A percentile compares a stretch with the other conserved stretches of the same genome.
phyloP scores from a whole-genome alignment of 179 eudicot species.

The Beta macrorhiza region DNA sequence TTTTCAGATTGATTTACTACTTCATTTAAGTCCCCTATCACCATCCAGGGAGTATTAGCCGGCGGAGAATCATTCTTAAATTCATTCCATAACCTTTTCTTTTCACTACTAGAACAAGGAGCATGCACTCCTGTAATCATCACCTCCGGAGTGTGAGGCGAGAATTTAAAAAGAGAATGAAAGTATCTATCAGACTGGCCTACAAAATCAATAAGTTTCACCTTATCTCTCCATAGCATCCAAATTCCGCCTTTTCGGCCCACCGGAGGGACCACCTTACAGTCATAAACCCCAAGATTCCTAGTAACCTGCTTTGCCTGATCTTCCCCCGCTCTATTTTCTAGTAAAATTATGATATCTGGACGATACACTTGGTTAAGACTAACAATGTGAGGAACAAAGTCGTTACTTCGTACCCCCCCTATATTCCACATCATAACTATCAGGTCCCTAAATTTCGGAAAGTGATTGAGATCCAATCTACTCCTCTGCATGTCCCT shows the following conservation, averaged over 20 bases:
- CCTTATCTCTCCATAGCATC: background rate
- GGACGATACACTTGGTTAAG: too few species aligned
- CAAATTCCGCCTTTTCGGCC: background rate
- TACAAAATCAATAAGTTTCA: background rate
- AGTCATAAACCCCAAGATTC: background rate
- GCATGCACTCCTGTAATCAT: background rate
- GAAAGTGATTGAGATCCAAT: too few species aligned
- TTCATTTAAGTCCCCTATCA: background rate
- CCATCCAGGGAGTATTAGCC: background rate
- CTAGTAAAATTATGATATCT: too few species aligned
- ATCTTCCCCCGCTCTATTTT: too few species aligned
- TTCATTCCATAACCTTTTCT: background rate
- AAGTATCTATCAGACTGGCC: rapidly evolving
- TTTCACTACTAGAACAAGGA: rapidly evolving
- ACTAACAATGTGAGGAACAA: too few species aligned
- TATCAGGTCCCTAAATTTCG: too few species aligned
- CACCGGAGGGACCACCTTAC: background rate
- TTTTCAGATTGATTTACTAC: background rate
- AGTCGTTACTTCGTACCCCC: too few species aligned
- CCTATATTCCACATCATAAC: too few species aligned
- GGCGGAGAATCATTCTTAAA: background rate
- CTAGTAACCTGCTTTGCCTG: too few species aligned
- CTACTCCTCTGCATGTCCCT: too few species aligned
- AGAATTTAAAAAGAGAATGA: background rate
- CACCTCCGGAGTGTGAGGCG: background rate